Base-by-base conservation (phyloP, 2,329 filamentous ascomycete genomes). In the Hirsutella minnesotensis region DNA sequence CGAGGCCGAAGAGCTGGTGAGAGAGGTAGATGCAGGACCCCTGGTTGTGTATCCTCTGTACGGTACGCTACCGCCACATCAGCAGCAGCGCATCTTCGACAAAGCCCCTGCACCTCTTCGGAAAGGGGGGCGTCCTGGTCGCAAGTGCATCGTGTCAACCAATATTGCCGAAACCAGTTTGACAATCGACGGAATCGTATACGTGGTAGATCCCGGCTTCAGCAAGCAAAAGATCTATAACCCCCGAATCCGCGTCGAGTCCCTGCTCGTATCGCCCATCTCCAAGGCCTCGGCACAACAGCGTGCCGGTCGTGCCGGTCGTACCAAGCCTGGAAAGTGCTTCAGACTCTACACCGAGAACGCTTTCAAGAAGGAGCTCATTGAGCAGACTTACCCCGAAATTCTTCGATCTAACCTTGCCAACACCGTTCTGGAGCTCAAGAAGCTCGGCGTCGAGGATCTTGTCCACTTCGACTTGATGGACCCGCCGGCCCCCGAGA, bases 141-240 rank as follows among this genome's bases (percentile, higher is more conserved):
- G 92, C 48, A 98, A 98, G 64, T 82, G 81, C 58, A 94, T 98
- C 53, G 76, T 98, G 24, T 86, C 89, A 9, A 98, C 92, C 51
- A 98, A 98, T 64, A 98, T 98, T 63, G 92, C 92, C 37, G 92
- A 98, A 69, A 98, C 92, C 0, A 90, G 83, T 56, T 77, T 98
- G 64, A 98, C 92, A 38, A 98, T 98, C 47, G 92, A 98, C 58
- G 92, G 92, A 60, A 98, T 98, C 49, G 92, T 98, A 30, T 98
- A 95, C 57, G 92, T 98, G 29, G 90, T 98, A n/a, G 92, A 98
- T 57, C 90, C 92, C 2, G 92, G 92, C 30, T 98, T 98, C 70
- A 95, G 88, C 68, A 98, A 98, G 69, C 92, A 98, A 58, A 98
- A 96, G 66, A 92, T 96, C 49, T 98, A 96, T 72, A 96, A 98